phyloP scores from a whole-genome alignment of 257 asterid genomes.

The Jaltomata sinuosa region DNA sequence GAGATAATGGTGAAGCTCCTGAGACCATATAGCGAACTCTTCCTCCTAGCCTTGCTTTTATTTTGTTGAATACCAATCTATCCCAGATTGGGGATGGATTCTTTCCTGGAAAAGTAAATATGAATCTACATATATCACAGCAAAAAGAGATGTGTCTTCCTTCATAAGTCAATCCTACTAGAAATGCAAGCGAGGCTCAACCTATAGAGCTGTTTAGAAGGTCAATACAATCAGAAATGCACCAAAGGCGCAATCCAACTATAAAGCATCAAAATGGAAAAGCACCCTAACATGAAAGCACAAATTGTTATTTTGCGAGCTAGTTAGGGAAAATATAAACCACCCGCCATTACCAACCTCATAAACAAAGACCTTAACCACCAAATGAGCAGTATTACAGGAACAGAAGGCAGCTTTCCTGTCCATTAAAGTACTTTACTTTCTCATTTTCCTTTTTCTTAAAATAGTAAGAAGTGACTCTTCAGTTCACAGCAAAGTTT shows the following conservation, averaged over 20 bases:
- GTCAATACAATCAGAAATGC: background rate
- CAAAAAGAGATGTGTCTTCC: background rate
- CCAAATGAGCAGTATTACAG: background rate
- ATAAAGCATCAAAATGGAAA: background rate
- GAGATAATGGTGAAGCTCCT: conserved; percentile 97
- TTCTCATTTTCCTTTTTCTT: background rate
- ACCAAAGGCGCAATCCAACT: background rate
- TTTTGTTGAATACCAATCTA: conserved; percentile 82
- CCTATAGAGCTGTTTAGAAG: background rate
- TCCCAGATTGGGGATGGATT: conserved; percentile 94
- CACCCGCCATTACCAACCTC: background rate
- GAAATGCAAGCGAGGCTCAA: background rate
- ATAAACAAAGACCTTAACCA: background rate
- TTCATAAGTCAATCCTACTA: background rate
- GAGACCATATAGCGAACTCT: conserved; percentile 80
- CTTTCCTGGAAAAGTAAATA: conserved; percentile 38
- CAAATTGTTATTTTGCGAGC: background rate
- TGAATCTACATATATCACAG: background rate
- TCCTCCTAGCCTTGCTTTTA: conserved; percentile 84
- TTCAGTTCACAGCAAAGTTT: background rate
- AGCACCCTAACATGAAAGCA: background rate
- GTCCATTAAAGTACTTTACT: background rate
- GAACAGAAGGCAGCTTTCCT: background rate
- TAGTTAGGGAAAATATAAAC: background rate
- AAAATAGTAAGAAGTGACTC: background rate